Conservation (phyloP, 2,329 filamentous ascomycete species). For the Leptodontidium sp. region DNA sequence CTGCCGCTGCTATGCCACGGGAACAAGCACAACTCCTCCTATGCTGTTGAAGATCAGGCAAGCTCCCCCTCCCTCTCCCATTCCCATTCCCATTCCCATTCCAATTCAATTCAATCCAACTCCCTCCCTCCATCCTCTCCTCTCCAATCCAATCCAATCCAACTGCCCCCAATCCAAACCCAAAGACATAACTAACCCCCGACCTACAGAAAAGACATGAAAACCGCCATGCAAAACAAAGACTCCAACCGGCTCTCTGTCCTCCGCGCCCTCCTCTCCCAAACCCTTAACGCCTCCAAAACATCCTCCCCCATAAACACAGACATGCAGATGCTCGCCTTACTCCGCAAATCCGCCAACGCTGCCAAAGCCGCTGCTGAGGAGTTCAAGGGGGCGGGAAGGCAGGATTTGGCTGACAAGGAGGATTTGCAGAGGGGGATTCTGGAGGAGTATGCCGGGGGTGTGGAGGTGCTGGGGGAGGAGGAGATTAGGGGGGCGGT, state of each 20-base stretch:
- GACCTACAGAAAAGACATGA: constrained; percentile 59
- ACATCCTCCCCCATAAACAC: constrained; percentile 73
- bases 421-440: constrained; percentile 72
- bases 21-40: constrained; percentile 43
- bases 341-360: constrained; percentile 71
- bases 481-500: constrained; percentile 66
- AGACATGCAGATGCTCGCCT: constrained; percentile 72
- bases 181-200: constrained; percentile 9
- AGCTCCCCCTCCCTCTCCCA: not conserved
- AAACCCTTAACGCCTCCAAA: constrained; percentile 79
- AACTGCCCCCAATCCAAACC: not conserved
- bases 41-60: constrained; percentile 50
- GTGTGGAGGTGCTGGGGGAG: constrained; percentile 63
- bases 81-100: not conserved
- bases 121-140: not conserved
- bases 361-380: constrained; percentile 64
- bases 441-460: constrained; percentile 69
- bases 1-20: constrained; percentile 42
- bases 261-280: constrained; percentile 72
- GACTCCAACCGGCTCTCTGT: constrained; percentile 71
- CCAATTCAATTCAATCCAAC: not conserved
- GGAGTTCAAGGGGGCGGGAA: constrained; percentile 70
- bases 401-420: constrained; percentile 74
- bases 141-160: too few relatives aligned
- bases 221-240: constrained; percentile 71